Conservation (phyloP, 2,329 filamentous ascomycete species). For the Aquanectria penicillioides region DNA sequence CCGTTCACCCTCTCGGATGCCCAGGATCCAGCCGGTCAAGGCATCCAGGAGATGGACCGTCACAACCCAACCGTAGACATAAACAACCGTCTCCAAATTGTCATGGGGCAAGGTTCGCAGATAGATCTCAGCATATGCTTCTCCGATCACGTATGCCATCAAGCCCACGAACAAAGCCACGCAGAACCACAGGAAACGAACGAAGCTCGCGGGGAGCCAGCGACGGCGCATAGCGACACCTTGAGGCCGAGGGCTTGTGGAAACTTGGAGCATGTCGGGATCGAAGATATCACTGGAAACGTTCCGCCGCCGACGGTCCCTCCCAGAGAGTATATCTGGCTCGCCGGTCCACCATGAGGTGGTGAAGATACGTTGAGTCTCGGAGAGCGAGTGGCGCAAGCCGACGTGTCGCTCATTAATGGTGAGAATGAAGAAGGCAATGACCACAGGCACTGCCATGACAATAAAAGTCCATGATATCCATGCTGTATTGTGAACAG, state of each 20-base stretch:
- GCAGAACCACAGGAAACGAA: conserved; percentile 77
- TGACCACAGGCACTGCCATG: conserved; percentile 75
- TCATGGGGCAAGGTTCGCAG: conserved; percentile 73
- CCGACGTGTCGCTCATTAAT: conserved; percentile 71
- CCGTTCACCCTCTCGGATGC: conserved; percentile 71
- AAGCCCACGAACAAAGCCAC: conserved; percentile 70
- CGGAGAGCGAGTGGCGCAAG: conserved; percentile 68
- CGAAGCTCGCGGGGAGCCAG: conserved; percentile 74
- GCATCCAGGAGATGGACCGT: conserved; percentile 73
- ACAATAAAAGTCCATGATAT: conserved; percentile 76
- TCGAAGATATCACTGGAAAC: conserved; percentile 51
- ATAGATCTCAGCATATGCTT: conserved; percentile 76
- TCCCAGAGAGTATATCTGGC: conserved; percentile 56
- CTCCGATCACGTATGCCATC: conserved; percentile 73
- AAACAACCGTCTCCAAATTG: conserved; percentile 73
- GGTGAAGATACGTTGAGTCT: conserved; percentile 75
- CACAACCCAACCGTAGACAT: conserved; percentile 76
- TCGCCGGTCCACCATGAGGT: conserved; percentile 73
- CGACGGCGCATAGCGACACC: conserved; percentile 57
- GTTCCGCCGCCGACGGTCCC: conserved; percentile 54
- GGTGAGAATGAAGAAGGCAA: conserved; percentile 71
- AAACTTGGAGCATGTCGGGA: conserved; percentile 45
- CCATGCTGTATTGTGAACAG: conserved; percentile 73
- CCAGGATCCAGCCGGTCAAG: conserved; percentile 73
- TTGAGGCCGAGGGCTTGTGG: conserved; percentile 39